Evolutionary conservation across 768 basidiomycete species (phyloP).

Genomic region (Mycena indigotica): DNA sequence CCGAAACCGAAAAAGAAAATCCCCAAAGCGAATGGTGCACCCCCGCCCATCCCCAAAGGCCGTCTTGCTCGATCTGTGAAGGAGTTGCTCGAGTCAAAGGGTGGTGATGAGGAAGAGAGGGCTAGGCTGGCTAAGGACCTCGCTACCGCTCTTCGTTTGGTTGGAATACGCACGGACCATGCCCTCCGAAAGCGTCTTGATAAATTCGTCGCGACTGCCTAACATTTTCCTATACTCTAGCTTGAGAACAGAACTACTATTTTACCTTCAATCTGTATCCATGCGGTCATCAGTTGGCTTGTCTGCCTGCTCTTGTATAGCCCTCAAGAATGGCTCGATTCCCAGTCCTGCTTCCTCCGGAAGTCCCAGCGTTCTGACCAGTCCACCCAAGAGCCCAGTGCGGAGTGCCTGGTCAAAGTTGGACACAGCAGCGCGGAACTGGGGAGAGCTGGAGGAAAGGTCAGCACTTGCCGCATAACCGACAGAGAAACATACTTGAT

Average conservation of each 20-base stretch:
- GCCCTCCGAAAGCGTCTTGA: slow-evolving; percentile 70
- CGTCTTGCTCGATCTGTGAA: slow-evolving; percentile 70
- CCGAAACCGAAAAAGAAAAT: slow-evolving; percentile 55
- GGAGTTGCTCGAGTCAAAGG: slow-evolving; percentile 59
- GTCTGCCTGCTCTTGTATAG: slow-evolving; percentile 74
- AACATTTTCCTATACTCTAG: not conserved
- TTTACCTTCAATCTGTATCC: slow-evolving; percentile 74
- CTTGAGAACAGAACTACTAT: not conserved
- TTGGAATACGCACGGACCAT: slow-evolving; percentile 65
- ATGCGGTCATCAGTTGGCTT: slow-evolving; percentile 57
- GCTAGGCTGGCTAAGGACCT: slow-evolving; percentile 51
- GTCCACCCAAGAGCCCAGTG: slow-evolving; percentile 73
- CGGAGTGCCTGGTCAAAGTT: slow-evolving; percentile 84
- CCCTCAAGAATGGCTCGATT: slow-evolving; percentile 77
- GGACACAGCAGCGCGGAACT: slow-evolving; percentile 77
- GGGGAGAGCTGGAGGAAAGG: slow-evolving; percentile 56
- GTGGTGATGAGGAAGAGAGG: slow-evolving; percentile 49
- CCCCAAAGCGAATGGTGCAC: slow-evolving; percentile 41
- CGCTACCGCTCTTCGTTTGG: slow-evolving; percentile 48
- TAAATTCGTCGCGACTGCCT: slow-evolving; percentile 40
- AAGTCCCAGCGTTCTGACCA: slow-evolving; percentile 79
- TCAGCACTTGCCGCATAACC: slow-evolving; percentile 3
- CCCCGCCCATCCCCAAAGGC: slow-evolving; percentile 58
- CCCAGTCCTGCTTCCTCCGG: slow-evolving; percentile 84
- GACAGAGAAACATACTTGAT: slow-evolving; percentile 46